Percentiles rank a stretch among this genome's conserved stretches.
Evolutionary conservation across 768 basidiomycete genomes (phyloP).

Genomic region (Psilocybe subaeruginosa): DNA sequence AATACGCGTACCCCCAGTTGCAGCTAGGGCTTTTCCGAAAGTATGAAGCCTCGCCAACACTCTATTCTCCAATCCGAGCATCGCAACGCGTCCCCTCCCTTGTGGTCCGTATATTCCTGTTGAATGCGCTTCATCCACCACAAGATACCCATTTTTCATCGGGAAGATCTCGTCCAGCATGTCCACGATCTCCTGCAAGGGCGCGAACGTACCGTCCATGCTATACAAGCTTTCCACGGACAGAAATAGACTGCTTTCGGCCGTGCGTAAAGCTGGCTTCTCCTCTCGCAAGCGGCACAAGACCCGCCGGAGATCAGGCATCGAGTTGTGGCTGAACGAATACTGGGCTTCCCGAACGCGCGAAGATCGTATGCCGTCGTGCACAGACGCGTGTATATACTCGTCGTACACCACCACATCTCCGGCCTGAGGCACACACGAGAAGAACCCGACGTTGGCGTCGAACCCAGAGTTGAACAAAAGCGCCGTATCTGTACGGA

Average conservation of each 20-base stretch:
- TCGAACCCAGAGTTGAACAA: constrained; percentile 95
- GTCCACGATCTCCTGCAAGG: constrained; percentile 67
- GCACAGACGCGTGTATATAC: constrained; percentile 88
- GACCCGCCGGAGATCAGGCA: constrained; percentile 47
- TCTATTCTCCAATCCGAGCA: constrained; percentile 69
- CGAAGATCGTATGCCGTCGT: constrained; percentile 84
- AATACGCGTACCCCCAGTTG: constrained; percentile 73
- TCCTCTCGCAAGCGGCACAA: constrained; percentile 44
- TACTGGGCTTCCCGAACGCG: constrained; percentile 40
- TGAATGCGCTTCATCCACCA: constrained; percentile 94
- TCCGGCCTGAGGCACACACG: constrained; percentile 73
- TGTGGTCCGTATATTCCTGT: constrained; percentile 86
- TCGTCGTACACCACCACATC: constrained; percentile 86
- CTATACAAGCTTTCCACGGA: constrained; percentile 90
- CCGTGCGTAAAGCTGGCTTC: constrained; percentile 37
- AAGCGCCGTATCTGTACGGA: constrained; percentile 63
- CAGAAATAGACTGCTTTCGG: constrained; percentile 64
- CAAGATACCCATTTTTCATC: constrained; percentile 63
- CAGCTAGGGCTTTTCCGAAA: constrained; percentile 90
- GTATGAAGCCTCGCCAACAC: constrained; percentile 85
- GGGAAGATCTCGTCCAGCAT: constrained; percentile 66
- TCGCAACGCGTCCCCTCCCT: constrained; percentile 75
- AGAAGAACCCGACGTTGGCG: constrained; percentile 88
- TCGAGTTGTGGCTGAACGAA: constrained; percentile 76
- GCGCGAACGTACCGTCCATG: constrained; percentile 95